Base-by-base conservation (phyloP, 179 eudicot genomes). In the Dionaea muscipula region DNA sequence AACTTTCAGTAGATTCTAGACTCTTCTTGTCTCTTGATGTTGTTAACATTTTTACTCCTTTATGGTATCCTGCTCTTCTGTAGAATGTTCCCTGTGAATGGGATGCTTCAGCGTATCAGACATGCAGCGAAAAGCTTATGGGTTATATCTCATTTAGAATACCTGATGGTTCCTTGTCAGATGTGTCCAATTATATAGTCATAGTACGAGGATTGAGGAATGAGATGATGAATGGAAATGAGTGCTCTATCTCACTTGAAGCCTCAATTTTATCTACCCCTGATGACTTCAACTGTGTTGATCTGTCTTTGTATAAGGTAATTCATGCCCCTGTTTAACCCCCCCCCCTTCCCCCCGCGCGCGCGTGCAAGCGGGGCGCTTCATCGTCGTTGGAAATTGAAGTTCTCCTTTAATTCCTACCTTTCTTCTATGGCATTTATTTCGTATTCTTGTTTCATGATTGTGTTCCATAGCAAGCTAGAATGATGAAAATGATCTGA, bases 271-370 rank as follows among this genome's bases (percentile, higher is more conserved):
- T 93, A 60, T 72, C 79, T 47, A 59, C 79, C 64, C 84, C 99
- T 51, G 81, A 79, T 56, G 85, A 74, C 66, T 85, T 77, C 71
- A 65, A 72, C 26, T 93, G 99, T 61, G 80, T 85, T 56, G 96
- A 91, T 70, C 68, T 91, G 51, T 84, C 83, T 56, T 85, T 87
- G n/a, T 91, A 91, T 69, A 91, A 91, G 64, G 98, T 91, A 76
- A 17, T 15, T 13, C 0, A 21, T 12, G 21, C 22, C 8, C 47
- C 21, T 26, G 14, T 9, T 36, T 46, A 9, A 3, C 25, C 39
- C 11, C 7, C 45, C 37, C 18, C 19, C 15, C n/a, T 37, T 21
- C 57, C n/a, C 31, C 20, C 4, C 25, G n/a, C 24, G 19, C 22
- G 11, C 26, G 20, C 17, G 13, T 7, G 10, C 8, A 1, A 21